Conservation (phyloP, 2,329 filamentous ascomycete genomes). For the Colletotrichum liaoningense region DNA sequence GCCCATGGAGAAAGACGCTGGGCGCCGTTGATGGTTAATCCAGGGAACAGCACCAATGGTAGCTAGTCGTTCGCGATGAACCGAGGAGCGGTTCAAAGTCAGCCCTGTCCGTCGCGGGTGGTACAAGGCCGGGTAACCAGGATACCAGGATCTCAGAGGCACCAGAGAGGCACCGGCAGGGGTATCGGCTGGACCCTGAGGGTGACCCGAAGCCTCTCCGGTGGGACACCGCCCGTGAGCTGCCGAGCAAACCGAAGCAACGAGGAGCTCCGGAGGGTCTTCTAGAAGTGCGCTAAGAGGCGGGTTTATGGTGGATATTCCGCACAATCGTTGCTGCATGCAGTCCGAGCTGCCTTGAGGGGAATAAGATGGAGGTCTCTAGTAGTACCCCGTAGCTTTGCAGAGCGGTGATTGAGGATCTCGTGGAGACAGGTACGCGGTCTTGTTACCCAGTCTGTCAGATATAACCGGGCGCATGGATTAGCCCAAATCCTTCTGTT, state of each 20-base stretch:
- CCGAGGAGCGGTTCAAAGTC: slow-evolving; percentile 14
- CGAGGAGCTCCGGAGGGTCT: not conserved
- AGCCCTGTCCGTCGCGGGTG: slow-evolving; percentile 17
- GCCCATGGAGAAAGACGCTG: slow-evolving; percentile 7
- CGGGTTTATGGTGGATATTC: slow-evolving; percentile 5
- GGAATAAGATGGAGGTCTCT: not conserved
- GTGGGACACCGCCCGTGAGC: slow-evolving; percentile 16
- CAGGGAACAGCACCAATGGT: slow-evolving; percentile 10
- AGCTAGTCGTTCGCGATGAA: slow-evolving; percentile 19
- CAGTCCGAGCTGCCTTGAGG: not conserved
- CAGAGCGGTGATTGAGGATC: not conserved
- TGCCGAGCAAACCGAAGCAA: slow-evolving; percentile 28
- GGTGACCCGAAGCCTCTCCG: slow-evolving; percentile 20
- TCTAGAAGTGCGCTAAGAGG: slow-evolving; percentile 21
- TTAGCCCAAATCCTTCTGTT: not conserved
- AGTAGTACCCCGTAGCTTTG: not conserved
- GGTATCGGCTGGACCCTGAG: slow-evolving; percentile 26
- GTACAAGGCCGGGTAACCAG: slow-evolving; percentile 1
- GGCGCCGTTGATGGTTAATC: not conserved
- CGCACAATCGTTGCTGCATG: not conserved
- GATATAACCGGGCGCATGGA: not conserved
- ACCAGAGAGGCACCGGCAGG: not conserved
- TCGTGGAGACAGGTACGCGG: slow-evolving; percentile 3
- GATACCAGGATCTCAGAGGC: not conserved
- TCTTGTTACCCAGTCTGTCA: not conserved